These are phyloP conservation scores for Chrysanthemum seticuspe DNA, from an alignment of 129 eudicot species.

Conservation along the genomic window DNA sequence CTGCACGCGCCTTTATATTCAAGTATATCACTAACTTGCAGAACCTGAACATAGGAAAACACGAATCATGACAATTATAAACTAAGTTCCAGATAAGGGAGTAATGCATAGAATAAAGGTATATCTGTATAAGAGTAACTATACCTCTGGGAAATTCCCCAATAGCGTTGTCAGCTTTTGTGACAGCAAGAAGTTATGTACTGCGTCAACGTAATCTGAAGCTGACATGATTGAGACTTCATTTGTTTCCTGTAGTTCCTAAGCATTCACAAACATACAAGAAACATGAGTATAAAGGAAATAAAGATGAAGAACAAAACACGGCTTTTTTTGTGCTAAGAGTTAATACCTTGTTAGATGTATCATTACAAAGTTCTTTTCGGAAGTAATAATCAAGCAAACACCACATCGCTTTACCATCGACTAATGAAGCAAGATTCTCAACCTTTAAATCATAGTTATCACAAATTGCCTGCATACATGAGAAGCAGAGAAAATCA, in stretches of 20 bases:
- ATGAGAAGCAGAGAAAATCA: background rate
- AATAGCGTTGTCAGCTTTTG: slow-evolving; percentile 81
- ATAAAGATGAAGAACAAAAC: background rate
- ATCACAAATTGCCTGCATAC: slow-evolving; percentile 70
- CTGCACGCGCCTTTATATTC: slow-evolving; percentile 88
- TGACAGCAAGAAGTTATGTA: slow-evolving; percentile 86
- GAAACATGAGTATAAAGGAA: background rate
- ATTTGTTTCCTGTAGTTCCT: slow-evolving; percentile 46
- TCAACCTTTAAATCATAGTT: slow-evolving; percentile 64
- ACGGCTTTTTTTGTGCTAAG: background rate
- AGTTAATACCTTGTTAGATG: slow-evolving; percentile 44
- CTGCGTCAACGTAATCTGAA: slow-evolving; percentile 80
- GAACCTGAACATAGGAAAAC: slow-evolving; percentile 44
- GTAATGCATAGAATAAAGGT: background rate
- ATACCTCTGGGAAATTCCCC: slow-evolving; percentile 96
- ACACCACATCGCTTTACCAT: slow-evolving; percentile 99
- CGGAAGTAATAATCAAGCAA: slow-evolving; percentile 87
- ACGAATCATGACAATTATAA: background rate
- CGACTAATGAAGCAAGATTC: slow-evolving; percentile 64
- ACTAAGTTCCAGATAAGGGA: background rate
- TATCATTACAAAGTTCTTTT: slow-evolving; percentile 53
- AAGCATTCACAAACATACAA: slow-evolving; percentile 14
- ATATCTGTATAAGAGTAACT: slow-evolving; percentile 4
- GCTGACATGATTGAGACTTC: slow-evolving; percentile 72
- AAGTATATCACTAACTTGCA: slow-evolving; percentile 90